Evolutionary conservation across 805 yeast genomes (phyloP), one percentile per base, ranked within the genome.

Genomic region (Sungouiella blattae): DNA sequence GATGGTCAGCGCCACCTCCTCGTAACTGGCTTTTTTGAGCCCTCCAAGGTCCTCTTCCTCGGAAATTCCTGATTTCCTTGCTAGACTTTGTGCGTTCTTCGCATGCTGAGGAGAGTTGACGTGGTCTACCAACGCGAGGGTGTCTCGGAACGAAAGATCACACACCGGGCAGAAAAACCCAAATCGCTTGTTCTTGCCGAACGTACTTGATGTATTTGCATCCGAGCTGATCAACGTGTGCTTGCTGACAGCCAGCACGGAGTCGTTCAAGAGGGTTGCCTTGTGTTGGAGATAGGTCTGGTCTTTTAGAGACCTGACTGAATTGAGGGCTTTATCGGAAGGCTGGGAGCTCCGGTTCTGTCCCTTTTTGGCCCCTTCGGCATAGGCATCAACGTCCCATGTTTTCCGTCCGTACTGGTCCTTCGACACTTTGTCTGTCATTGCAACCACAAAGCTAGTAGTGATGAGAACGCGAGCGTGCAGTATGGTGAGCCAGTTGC

Each of bases 161-260:
- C 98, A 93, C 1, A 76, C 57, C 8, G 82, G 84, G 60, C 98
- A 93, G 48, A 75, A 75, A 59, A 91, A 91, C 15, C 97, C 96
- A 41, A 86, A 85, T 17, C 84, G 77, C 71, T 35, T 87, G 77
- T 41, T 64, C 28, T 47, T 58, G 35, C 53, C 68, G 46, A 12
- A 53, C 1, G 50, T 33, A 5, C 51, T 13, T 7, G 49, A 36
- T 2, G 37, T 15, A 23, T 21, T 12, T 30, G 41, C 36, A 26
- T 45, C 24, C 54, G 62, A 24, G 9, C 54, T 59, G 18, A 67
- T 52, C 3, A 67, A 39, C 11, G 65, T 67, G 37, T 56, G 61
- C n/a, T 49, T 52, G 22, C 56, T 53, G 11, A 67, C 62, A 1
- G 70, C 58, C 26, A 45, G 43, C 6, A 67, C 39, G 50, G 64